phyloP scores from a whole-genome alignment of 805 yeast species.

The Novakomyces olei region DNA sequence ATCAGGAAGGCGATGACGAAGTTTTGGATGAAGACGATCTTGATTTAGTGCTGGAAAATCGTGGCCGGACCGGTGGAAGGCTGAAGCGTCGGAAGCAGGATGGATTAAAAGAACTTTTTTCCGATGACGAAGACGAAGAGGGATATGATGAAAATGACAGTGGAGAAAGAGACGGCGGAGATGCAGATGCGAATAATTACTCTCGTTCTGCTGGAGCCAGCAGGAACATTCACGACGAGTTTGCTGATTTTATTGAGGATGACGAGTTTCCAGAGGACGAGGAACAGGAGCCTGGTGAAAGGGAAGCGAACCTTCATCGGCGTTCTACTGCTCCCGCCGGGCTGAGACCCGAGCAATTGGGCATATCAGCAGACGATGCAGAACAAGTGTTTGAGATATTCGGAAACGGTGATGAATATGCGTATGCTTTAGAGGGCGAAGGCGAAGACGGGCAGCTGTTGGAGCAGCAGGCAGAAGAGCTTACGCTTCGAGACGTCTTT shows the following conservation, averaged over 20 bases:
- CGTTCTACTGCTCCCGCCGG: neutral
- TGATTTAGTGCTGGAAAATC: constrained; percentile 72
- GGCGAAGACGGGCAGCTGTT: constrained; percentile 15
- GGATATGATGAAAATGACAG: constrained; percentile 18
- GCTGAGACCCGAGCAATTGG: constrained; percentile 14
- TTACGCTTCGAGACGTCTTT: constrained; percentile 65
- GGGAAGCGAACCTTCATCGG: constrained; percentile 5
- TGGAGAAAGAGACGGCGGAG: constrained; percentile 14
- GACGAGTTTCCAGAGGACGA: constrained; percentile 88
- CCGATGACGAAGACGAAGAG: constrained; percentile 30
- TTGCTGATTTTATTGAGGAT: constrained; percentile 92
- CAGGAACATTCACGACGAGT: constrained; percentile 41
- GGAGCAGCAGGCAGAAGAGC: constrained; percentile 20
- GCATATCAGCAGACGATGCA: constrained; percentile 70
- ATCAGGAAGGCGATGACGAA: constrained; percentile 22
- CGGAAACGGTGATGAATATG: constrained; percentile 93
- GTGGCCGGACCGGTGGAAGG: constrained; percentile 31
- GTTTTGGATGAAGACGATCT: constrained; percentile 86
- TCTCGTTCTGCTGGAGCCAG: constrained; percentile 7
- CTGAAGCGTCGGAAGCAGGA: constrained; percentile 24
- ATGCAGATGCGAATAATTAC: constrained; percentile 8
- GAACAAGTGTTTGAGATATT: constrained; percentile 87
- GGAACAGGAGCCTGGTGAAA: constrained; percentile 20
- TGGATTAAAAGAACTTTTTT: constrained; percentile 46
- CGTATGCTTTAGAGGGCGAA: constrained; percentile 84